phyloP scores from a whole-genome alignment of 2,329 filamentous ascomycete genomes.

The Aspergillus viridinutans region DNA sequence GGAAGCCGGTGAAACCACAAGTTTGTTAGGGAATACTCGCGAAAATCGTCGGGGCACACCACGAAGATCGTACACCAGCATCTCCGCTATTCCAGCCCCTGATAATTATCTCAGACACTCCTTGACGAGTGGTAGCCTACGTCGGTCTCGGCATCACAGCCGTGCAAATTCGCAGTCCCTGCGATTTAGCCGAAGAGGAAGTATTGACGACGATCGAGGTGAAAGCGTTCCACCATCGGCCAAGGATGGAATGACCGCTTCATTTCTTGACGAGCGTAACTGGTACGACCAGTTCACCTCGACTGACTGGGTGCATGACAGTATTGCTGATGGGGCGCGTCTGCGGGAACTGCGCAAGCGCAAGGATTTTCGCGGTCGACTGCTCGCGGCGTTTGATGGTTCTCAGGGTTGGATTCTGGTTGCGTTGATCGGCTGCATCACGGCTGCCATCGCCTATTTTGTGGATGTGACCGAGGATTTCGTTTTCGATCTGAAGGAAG shows the following conservation, averaged over 20 bases:
- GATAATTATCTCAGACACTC: slow-evolving; percentile 33
- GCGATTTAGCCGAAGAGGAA: slow-evolving; percentile 49
- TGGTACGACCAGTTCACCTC: slow-evolving; percentile 99
- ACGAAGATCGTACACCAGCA: slow-evolving; percentile 35
- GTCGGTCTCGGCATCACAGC: slow-evolving; percentile 44
- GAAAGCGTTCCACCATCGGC: slow-evolving; percentile 37
- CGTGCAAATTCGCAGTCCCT: slow-evolving; percentile 48
- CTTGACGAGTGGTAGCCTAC: slow-evolving; percentile 33
- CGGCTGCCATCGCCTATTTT: slow-evolving; percentile 79
- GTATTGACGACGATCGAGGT: slow-evolving; percentile 50
- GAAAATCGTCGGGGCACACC: slow-evolving; percentile 17
- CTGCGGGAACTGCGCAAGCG: slow-evolving; percentile 76
- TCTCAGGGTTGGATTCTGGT: slow-evolving; percentile 93
- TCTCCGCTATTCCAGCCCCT: slow-evolving; percentile 28
- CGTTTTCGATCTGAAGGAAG: slow-evolving; percentile 87
- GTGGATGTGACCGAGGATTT: slow-evolving; percentile 83
- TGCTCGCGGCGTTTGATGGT: slow-evolving; percentile 74
- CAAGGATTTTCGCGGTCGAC: slow-evolving; percentile 77
- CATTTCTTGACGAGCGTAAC: slow-evolving; percentile 76
- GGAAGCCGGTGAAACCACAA: slow-evolving; percentile 33
- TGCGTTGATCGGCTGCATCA: slow-evolving; percentile 79
- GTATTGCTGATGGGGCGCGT: slow-evolving; percentile 87
- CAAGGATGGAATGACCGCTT: slow-evolving; percentile 50
- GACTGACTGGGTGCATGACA: slow-evolving; percentile 97
- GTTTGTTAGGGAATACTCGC: slow-evolving; percentile 25